Conservation (phyloP, 257 asterid species). For the Solanum etuberosum region DNA sequence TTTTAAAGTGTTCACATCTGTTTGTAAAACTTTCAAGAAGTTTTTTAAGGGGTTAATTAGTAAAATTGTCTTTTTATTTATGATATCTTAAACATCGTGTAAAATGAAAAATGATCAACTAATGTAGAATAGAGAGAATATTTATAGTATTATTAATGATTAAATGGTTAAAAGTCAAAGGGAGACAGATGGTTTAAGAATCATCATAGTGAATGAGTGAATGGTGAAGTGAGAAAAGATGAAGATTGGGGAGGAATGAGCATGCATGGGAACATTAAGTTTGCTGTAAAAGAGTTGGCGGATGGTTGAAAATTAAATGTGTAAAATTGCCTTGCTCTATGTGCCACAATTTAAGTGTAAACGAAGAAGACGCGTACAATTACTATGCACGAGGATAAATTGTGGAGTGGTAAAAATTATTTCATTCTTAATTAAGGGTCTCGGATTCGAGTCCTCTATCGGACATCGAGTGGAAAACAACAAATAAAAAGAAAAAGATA, state of each 20-base stretch:
- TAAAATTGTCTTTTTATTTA: too few relatives aligned
- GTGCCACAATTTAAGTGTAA: not conserved
- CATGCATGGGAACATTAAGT: not conserved
- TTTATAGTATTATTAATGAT: not conserved
- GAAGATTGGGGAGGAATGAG: not conserved
- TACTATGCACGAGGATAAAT: not conserved
- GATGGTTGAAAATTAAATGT: not conserved
- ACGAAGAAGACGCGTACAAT: not conserved
- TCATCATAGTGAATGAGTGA: not conserved
- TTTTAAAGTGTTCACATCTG: not conserved
- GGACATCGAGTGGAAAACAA: accelerated
- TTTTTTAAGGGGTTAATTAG: too few relatives aligned
- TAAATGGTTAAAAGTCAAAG: not conserved
- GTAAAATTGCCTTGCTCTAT: not conserved
- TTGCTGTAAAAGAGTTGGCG: not conserved
- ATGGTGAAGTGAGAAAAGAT: not conserved
- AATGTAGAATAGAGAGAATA: not conserved
- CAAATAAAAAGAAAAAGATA: not conserved
- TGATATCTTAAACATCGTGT: too few relatives aligned
- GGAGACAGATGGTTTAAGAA: not conserved
- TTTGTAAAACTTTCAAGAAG: too few relatives aligned
- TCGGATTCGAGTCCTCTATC: accelerated
- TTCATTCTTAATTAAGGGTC: too few relatives aligned
- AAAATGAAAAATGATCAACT: not conserved
- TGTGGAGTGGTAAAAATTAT: too few relatives aligned